phyloP scores from a whole-genome alignment of 2,329 filamentous ascomycete genomes.

The Hypoxylon sp. region DNA sequence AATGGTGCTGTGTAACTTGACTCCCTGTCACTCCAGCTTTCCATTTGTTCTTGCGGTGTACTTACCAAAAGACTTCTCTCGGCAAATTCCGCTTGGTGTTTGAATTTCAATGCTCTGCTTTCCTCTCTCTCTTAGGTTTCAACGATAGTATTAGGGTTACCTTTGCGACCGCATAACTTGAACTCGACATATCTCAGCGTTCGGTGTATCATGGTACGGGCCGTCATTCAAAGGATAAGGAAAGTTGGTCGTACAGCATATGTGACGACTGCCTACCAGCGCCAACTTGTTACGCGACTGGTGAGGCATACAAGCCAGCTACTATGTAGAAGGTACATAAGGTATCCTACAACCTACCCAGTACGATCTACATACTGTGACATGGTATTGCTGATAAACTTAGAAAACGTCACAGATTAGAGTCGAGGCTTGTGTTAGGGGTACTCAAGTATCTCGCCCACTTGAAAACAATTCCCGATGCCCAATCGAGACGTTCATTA shows the following conservation, averaged over 20 bases:
- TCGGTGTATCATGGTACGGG: not conserved
- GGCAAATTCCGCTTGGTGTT: conserved; percentile 25
- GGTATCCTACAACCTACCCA: too few species aligned
- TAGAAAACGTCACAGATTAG: not conserved
- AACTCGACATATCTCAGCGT: not conserved
- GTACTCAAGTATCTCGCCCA: not conserved
- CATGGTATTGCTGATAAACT: conserved; percentile 1
- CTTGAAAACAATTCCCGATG: not conserved
- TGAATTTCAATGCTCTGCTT: conserved; percentile 13
- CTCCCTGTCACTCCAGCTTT: conserved; percentile 32
- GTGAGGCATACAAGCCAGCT: not conserved
- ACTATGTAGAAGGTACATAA: too few species aligned
- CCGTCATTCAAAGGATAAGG: not conserved
- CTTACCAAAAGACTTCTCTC: conserved; percentile 38
- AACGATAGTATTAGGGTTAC: conserved; percentile 30
- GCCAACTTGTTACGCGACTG: not conserved
- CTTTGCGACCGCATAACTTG: conserved; percentile 16
- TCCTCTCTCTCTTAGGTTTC: conserved; percentile 9
- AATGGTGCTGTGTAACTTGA: conserved; percentile 37
- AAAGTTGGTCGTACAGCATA: not conserved
- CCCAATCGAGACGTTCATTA: conserved; percentile 13
- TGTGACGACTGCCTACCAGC: not conserved
- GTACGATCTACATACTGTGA: not conserved
- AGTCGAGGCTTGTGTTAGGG: not conserved
- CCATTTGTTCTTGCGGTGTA: conserved; percentile 47